These are phyloP conservation scores for Irpex lacteus DNA, from an alignment of 1,284 basidiomycete genomes.

Conservation along the genomic window DNA sequence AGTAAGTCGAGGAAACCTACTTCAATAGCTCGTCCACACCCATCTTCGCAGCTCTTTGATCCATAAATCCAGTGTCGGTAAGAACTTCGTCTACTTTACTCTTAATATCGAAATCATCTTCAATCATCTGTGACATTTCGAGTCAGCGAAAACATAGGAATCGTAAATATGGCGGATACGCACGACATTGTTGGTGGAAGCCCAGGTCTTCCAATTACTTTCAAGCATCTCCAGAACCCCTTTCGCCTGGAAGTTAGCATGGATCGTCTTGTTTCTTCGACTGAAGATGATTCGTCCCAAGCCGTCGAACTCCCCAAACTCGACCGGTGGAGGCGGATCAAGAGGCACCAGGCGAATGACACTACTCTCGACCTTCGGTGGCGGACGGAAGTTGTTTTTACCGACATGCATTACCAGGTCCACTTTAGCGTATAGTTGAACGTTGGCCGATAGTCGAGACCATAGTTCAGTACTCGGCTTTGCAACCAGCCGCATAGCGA, in stretches of 20 bases:
- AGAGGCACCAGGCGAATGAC: slow-evolving; percentile 91
- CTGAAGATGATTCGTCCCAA: slow-evolving; percentile 89
- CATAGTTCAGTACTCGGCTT: slow-evolving; percentile 84
- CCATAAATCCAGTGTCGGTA: slow-evolving; percentile 57
- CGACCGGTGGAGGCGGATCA: slow-evolving; percentile 93
- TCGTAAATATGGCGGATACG: slow-evolving; percentile 18
- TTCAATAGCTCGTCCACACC: slow-evolving; percentile 76
- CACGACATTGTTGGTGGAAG: slow-evolving; percentile 78
- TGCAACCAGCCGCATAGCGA: slow-evolving; percentile 91
- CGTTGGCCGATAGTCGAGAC: slow-evolving; percentile 96
- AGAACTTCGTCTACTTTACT: slow-evolving; percentile 78
- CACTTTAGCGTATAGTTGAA: slow-evolving; percentile 94
- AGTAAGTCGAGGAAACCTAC: slow-evolving; percentile 34
- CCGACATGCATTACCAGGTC: slow-evolving; percentile 97
- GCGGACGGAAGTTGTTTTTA: slow-evolving; percentile 95
- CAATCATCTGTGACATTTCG: slow-evolving; percentile 53
- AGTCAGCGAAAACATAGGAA: background rate
- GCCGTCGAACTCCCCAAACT: slow-evolving; percentile 98
- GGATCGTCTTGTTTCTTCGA: slow-evolving; percentile 86
- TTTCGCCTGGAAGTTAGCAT: slow-evolving; percentile 88
- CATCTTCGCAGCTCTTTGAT: slow-evolving; percentile 79
- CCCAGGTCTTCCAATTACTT: slow-evolving; percentile 94
- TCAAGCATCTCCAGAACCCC: slow-evolving; percentile 95
- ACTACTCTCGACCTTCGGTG: slow-evolving; percentile 91
- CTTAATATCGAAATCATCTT: slow-evolving; percentile 73